phyloP scores from a whole-genome alignment of 169 alveolate genomes.

The Plasmodium adleri region DNA sequence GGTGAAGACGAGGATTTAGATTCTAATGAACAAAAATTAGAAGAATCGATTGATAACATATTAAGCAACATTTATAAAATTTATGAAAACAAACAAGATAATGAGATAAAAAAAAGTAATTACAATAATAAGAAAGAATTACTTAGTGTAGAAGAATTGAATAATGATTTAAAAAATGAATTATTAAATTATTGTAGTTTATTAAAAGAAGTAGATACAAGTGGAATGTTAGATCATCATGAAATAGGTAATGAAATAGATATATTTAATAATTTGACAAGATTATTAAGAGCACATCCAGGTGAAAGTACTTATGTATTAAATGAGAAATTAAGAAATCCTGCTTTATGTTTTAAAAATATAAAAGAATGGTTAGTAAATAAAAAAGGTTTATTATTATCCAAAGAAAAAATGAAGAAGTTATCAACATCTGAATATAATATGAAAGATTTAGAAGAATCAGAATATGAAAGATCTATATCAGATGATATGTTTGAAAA shows the following conservation, averaged over 20 bases:
- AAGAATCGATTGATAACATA: conserved; percentile 20
- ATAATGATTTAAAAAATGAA: conserved; percentile 5
- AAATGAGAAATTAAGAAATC: conserved; percentile 22
- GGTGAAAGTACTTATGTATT: background rate
- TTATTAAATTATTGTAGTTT: conserved; percentile 29
- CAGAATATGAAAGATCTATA: background rate
- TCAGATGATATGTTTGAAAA: conserved; percentile 15
- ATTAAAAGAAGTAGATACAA: conserved; percentile 34
- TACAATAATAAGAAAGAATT: background rate
- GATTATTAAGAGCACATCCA: conserved; percentile 9
- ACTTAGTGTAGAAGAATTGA: conserved; percentile 11
- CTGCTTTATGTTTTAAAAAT: conserved; percentile 12
- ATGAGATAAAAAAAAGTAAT: no score
- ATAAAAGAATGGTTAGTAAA: conserved; percentile 38
- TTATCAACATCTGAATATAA: no score
- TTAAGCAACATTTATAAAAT: conserved; percentile 15
- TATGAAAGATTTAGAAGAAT: background rate
- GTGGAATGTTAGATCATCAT: conserved; percentile 35
- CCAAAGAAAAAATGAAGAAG: background rate
- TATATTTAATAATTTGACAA: conserved; percentile 26
- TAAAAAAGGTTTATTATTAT: conserved; percentile 33
- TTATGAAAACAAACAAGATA: background rate
- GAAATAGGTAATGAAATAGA: conserved; percentile 33
- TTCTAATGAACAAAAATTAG: conserved; percentile 15
- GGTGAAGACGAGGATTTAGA: conserved; percentile 20